Evolutionary conservation across 495 filamentous ascomycete genomes (phyloP), one percentile per base, ranked within the genome.

Genomic region (Aspergillus avenaceus): DNA sequence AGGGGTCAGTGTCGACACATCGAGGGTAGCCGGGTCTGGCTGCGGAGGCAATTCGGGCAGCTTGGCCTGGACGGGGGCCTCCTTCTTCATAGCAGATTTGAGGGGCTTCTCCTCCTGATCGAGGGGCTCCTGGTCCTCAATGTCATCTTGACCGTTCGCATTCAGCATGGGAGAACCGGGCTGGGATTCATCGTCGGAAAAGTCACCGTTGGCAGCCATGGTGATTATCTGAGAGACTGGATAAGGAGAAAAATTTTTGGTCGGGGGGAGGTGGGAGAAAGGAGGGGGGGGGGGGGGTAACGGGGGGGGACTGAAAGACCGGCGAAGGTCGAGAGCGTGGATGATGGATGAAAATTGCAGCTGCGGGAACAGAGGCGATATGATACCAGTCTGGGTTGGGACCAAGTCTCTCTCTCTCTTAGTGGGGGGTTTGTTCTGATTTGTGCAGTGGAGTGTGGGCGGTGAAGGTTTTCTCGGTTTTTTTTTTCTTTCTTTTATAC

Each of bases 1-100:
- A 31, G 93, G 95, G 45, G 76, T 88, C 53, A 98, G 71, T 22
- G 72, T 79, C 45, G 79, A 78, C 55, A 95, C 76, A 60, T 96
- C 90, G 52, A 98, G 76, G 51, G 87, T 83, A 57, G 84, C 78
- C 56, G 93, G 90, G 54, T 98, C 85, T 31, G 93, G 93, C 71
- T 98, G 93, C 41, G 87, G 84, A 45, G 93, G 93, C 13, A 96
- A 85, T 53, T 76, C 75, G 56, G 81, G 81, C 53, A 78, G 69
- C 59, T 69, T 66, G 22, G 70, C 61, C 57, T 79, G 71, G 27
- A 70, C 47, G 29, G 73, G 67, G 49, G 73, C 62, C 14, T 66
- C 55, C 13, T 84, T 84, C 73, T 87, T 88, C 68, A 88, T 71
- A 8, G 84, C 76, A 13, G 85, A 84, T 69, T 85, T 87, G 50